These are phyloP conservation scores for Boletus sp. DNA, from an alignment of 768 basidiomycete species.

Conservation along the genomic window DNA sequence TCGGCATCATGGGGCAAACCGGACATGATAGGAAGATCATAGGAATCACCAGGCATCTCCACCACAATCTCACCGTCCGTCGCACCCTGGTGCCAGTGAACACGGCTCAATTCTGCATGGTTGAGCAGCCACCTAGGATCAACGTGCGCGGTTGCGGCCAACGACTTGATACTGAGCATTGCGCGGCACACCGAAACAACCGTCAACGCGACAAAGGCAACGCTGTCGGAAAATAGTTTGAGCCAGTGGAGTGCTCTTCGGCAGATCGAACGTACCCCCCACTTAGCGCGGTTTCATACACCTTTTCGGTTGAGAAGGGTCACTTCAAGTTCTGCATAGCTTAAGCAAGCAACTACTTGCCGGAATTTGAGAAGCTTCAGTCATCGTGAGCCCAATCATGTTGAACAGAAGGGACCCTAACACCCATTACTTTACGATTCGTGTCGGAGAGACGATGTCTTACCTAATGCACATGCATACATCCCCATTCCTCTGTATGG, in stretches of 20 bases:
- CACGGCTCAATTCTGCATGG: constrained; percentile 43
- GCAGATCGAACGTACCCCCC: constrained; percentile 7
- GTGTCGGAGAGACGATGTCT: not conserved
- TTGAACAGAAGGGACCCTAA: constrained; percentile 17
- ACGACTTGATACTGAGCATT: constrained; percentile 41
- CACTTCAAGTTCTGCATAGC: not conserved
- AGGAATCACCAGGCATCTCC: constrained; percentile 3
- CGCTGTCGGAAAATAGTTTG: not conserved
- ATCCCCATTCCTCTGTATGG: constrained; percentile 20
- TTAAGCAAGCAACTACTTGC: not conserved
- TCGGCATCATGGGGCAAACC: not conserved
- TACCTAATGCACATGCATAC: constrained; percentile 21
- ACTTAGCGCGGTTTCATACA: constrained; percentile 3
- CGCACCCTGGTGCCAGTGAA: constrained; percentile 36
- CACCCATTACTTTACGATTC: not conserved
- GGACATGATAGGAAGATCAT: not conserved
- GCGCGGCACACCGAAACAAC: constrained; percentile 34
- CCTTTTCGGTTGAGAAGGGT: constrained; percentile 1
- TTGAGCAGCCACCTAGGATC: constrained; percentile 43
- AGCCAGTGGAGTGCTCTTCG: not conserved
- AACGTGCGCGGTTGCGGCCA: constrained; percentile 40
- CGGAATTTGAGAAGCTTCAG: not conserved
- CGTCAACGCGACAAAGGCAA: constrained; percentile 3
- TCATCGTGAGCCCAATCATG: constrained; percentile 10
- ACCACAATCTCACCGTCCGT: constrained; percentile 36